Evolutionary conservation across 2,329 filamentous ascomycete species (phyloP), one percentile per base, ranked within the genome.

Genomic region (Cercospora sp.): DNA sequence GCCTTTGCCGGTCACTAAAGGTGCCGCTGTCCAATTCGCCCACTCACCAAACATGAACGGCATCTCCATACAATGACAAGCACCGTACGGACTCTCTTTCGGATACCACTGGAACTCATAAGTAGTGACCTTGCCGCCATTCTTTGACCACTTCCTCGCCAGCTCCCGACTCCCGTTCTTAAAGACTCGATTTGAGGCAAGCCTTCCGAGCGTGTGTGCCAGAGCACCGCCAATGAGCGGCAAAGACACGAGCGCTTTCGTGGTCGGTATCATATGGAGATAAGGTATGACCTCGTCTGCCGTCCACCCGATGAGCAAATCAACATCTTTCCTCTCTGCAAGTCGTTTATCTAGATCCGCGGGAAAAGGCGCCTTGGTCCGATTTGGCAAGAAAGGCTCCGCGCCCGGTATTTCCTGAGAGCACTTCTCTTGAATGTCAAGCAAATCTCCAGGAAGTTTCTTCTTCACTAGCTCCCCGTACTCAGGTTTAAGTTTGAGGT

Each of bases 61-160:
- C 34, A 61, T 40, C 43, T 66, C 63, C 21, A 66, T 61, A 28
- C 57, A 66, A 53, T 66, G 63, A 12, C 57, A 59, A 18, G 63
- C 63, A 7, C 63, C 53, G 3, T 49, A 61, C 9, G 43, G 55
- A 21, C 55, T 60, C 3, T 57, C 63, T 59, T 61, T 49, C 2
- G 55, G 55, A 40, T 24, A 61, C 63, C 63, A 66, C 43, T 59
- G 43, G 7, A 66, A 60, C 26, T 66, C 63, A 24, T 51, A 66
- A 8, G 58, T 51, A 3, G 55, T 66, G 6, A 49, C 57, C 2
- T 61, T 49, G 12, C 58, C 55, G 6, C 63, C 63, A 18, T 61
- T 28, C 2, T 59, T 30, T n/a, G 55, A 34, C 24, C 57, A 51
- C 5, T 53, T 61, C 16, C 51, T 37, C 21, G 63, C 57, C 16